Conservation (phyloP, 2,329 filamentous ascomycete genomes). For the Claviceps sp. region DNA sequence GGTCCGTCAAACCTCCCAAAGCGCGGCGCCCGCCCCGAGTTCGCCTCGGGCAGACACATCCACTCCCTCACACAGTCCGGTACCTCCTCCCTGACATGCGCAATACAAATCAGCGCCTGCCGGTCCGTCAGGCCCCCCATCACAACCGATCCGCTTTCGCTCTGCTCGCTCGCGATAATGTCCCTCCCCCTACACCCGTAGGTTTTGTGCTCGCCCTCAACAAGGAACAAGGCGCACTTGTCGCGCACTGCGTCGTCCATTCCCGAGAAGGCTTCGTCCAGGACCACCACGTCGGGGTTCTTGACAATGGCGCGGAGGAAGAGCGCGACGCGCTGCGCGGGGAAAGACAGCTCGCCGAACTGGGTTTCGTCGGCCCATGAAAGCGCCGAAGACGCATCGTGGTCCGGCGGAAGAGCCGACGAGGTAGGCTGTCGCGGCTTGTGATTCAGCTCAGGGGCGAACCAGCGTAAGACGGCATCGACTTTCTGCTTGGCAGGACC, state of each 20-base stretch:
- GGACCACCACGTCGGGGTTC: constrained; percentile 65
- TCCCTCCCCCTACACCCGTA: constrained; percentile 16
- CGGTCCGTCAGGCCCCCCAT: constrained; percentile 50
- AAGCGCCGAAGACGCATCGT: constrained; percentile 10
- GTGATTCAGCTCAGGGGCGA: constrained; percentile 64
- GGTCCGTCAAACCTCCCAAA: constrained; percentile 52
- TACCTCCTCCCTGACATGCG: constrained; percentile 81
- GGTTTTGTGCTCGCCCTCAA: constrained; percentile 42
- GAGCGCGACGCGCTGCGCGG: constrained; percentile 70
- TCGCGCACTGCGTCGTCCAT: constrained; percentile 75
- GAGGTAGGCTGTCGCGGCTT: constrained; percentile 4
- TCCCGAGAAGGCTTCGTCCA: constrained; percentile 80
- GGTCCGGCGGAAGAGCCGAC: background rate
- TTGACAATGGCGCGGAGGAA: constrained; percentile 75
- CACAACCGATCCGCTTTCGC: constrained; percentile 25
- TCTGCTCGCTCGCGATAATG: constrained; percentile 30
- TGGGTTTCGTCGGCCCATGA: constrained; percentile 54
- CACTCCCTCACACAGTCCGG: constrained; percentile 72
- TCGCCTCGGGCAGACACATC: constrained; percentile 71
- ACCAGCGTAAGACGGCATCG: constrained; percentile 60
- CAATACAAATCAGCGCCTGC: constrained; percentile 85
- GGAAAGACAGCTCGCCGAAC: constrained; percentile 67
- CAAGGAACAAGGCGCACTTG: constrained; percentile 74
- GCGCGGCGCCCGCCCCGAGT: constrained; percentile 44
- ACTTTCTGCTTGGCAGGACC: constrained; percentile 44